Percentiles rank a stretch among this genome's conserved stretches.
Evolutionary conservation across 257 asterid species (phyloP).

Genomic region (Jaltomata sinuosa): DNA sequence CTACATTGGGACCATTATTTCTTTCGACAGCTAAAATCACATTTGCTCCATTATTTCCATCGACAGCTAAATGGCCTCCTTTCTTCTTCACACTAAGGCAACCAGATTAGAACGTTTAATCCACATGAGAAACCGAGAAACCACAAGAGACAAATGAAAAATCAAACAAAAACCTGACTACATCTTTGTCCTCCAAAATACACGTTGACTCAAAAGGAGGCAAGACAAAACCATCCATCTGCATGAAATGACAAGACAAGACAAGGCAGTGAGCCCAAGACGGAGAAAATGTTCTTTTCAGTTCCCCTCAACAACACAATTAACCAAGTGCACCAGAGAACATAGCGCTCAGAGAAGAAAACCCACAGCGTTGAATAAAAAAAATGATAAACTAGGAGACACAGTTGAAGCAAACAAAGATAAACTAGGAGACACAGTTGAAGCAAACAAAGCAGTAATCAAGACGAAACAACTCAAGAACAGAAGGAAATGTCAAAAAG

Average conservation of each 20-base stretch:
- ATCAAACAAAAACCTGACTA: conserved; percentile 44
- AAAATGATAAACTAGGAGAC: neutral
- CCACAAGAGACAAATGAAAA: neutral
- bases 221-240: conserved; percentile 74
- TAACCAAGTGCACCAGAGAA: neutral
- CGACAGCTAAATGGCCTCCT: conserved; percentile 24
- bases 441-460: neutral
- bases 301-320: neutral
- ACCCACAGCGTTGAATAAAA: neutral
- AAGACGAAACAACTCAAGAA: neutral
- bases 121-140: conserved; percentile 2
- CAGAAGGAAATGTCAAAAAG: neutral
- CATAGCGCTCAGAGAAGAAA: neutral
- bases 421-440: neutral
- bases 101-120: neutral
- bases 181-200: conserved; percentile 60
- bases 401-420: neutral
- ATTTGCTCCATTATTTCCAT: conserved; percentile 30
- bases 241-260: conserved; percentile 11
- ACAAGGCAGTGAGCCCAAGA: neutral
- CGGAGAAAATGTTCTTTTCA: neutral
- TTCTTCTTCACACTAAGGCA: conserved; percentile 56
- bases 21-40: conserved; percentile 34
- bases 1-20: conserved; percentile 21
- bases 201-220: conserved; percentile 65